A percentile compares a stretch with the other conserved stretches of the same genome.
These are phyloP conservation scores for Ganoderma leucocontextum DNA, from an alignment of 1,284 basidiomycete genomes.

Conservation along the genomic window DNA sequence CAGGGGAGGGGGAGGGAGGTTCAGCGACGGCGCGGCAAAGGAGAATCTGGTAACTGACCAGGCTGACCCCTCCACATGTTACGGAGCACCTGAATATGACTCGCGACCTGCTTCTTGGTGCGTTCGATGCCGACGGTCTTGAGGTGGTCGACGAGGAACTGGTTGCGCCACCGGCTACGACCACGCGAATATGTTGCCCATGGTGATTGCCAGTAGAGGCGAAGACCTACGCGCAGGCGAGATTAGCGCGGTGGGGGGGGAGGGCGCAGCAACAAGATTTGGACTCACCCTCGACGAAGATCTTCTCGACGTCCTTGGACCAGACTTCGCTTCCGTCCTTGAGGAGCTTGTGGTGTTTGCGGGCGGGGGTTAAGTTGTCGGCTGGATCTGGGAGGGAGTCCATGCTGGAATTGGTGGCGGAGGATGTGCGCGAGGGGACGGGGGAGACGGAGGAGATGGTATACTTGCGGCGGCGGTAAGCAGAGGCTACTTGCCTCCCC, in stretches of 20 bases:
- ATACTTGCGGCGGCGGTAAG: conserved; percentile 38
- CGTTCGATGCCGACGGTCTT: conserved; percentile 70
- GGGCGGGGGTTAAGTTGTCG: conserved; percentile 73
- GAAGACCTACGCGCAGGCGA: conserved; percentile 58
- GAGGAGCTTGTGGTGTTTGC: conserved; percentile 83
- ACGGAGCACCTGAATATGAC: conserved; percentile 81
- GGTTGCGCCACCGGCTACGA: conserved; percentile 81
- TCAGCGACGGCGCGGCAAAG: conserved; percentile 37
- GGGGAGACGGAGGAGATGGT: conserved; percentile 34
- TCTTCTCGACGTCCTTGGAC: conserved; percentile 76
- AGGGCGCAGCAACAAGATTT: conserved; percentile 10
- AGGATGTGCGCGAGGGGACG: conserved; percentile 37
- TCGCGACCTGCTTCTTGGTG: conserved; percentile 84
- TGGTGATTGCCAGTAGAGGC: conserved; percentile 79
- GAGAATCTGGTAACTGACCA: conserved; percentile 50
- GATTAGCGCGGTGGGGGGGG: conserved; percentile 16
- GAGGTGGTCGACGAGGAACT: conserved; percentile 82
- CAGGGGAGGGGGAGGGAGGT: conserved; percentile 27
- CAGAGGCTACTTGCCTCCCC: conserved; percentile 40
- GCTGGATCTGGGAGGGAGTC: conserved; percentile 33
- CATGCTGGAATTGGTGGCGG: conserved; percentile 40
- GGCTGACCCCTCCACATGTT: conserved; percentile 88
- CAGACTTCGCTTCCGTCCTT: conserved; percentile 86
- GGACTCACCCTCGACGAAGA: conserved; percentile 74
- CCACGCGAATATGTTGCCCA: conserved; percentile 81